Conservation (phyloP, 1,139 yeast genomes). For the Geotrichum aggregatum region DNA sequence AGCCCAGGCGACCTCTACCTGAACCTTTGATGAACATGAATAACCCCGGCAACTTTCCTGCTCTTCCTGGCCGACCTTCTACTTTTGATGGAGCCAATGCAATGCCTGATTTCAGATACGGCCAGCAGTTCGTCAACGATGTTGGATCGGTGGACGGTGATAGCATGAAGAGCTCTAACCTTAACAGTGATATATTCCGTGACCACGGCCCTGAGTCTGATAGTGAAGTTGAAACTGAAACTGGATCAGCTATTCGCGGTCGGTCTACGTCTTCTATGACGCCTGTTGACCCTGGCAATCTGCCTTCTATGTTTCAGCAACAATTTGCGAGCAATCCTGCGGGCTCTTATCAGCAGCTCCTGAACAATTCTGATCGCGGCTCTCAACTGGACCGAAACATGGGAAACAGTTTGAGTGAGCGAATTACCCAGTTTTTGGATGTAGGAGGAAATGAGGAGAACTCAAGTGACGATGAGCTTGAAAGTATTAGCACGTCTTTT, state of each 20-base stretch:
- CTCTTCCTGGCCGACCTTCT: background rate
- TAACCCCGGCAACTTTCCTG: constrained; percentile 6
- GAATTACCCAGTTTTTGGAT: constrained; percentile 40
- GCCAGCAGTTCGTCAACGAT: constrained; percentile 15
- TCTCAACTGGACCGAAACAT: constrained; percentile 27
- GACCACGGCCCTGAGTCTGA: constrained; percentile 12
- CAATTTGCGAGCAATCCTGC: constrained; percentile 19
- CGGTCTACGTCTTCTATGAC: background rate
- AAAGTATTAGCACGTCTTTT: constrained; percentile 47
- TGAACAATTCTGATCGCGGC: background rate
- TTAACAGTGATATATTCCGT: constrained; percentile 16
- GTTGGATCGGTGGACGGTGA: constrained; percentile 15
- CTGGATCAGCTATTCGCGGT: constrained; percentile 13
- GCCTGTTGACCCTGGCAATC: constrained; percentile 23
- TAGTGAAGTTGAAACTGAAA: constrained; percentile 1
- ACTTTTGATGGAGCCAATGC: constrained; percentile 1
- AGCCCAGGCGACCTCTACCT: background rate
- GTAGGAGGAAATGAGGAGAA: constrained; percentile 33
- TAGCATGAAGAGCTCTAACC: constrained; percentile 13
- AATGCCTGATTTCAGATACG: constrained; percentile 6
- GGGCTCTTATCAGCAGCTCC: background rate
- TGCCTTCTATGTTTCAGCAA: constrained; percentile 26
- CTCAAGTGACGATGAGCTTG: constrained; percentile 47
- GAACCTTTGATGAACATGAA: background rate
- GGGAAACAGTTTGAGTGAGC: constrained; percentile 46